Evolutionary conservation across 805 yeast species (phyloP).

Genomic region (Yarrowia phangngaensis): DNA sequence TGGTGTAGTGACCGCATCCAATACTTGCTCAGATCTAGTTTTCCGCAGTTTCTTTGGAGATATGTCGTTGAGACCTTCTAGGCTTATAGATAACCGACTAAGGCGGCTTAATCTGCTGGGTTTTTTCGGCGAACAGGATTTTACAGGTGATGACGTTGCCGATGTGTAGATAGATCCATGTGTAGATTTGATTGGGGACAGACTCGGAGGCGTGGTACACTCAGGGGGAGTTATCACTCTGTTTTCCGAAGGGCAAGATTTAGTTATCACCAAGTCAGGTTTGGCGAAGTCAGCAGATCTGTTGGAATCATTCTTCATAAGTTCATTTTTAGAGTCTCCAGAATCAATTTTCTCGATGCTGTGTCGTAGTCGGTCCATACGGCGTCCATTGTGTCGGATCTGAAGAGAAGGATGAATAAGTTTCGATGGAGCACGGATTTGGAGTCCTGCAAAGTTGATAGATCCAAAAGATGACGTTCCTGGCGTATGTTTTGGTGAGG

Average conservation of each 20-base stretch:
- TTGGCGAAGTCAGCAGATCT: no score
- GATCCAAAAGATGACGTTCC: conserved; percentile 14
- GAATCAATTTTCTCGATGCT: conserved; percentile 13
- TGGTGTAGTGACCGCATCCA: not conserved
- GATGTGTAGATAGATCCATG: conserved; percentile 20
- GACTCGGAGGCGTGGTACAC: not conserved
- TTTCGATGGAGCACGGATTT: conserved; percentile 8
- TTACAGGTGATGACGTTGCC: conserved; percentile 3
- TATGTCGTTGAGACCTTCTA: conserved; percentile 15
- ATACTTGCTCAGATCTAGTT: conserved; percentile 1
- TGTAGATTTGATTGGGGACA: conserved; percentile 3
- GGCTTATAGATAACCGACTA: conserved; percentile 2
- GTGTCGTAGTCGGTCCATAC: conserved; percentile 17
- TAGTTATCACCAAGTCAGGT: no score
- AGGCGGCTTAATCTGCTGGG: conserved; percentile 19
- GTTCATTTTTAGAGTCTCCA: not conserved
- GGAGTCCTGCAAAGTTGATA: conserved; percentile 16
- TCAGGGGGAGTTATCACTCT: not conserved
- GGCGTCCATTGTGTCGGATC: conserved; percentile 9
- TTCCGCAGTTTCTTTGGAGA: conserved; percentile 22
- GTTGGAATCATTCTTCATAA: no score
- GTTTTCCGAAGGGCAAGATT: no score
- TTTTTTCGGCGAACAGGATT: conserved; percentile 11
- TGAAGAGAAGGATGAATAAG: conserved; percentile 16
- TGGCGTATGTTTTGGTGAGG: not conserved